A percentile compares a stretch with the other conserved stretches of the same genome.
phyloP scores from a whole-genome alignment of 257 asterid genomes.

The Scutellaria barbata region DNA sequence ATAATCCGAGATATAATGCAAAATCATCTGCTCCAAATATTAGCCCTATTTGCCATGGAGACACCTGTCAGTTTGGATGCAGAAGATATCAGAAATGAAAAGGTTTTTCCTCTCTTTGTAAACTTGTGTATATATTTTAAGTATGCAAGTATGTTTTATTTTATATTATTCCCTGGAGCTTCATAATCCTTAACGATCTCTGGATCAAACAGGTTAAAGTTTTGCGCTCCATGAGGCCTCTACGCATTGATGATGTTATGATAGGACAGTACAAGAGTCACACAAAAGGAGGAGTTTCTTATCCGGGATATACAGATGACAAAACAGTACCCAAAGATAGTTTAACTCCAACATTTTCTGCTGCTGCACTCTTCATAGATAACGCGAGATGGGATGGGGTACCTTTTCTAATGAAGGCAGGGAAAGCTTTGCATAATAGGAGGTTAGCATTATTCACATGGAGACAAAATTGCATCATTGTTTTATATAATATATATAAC shows the following conservation, averaged over 20 bases:
- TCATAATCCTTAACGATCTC: slow-evolving; percentile 14
- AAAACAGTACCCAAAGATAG: slow-evolving; percentile 91
- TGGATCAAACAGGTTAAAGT: slow-evolving; percentile 77
- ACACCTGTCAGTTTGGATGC: slow-evolving; percentile 98
- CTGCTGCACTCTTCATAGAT: slow-evolving; percentile 94
- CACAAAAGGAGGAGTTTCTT: slow-evolving; percentile 63
- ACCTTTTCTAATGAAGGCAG: slow-evolving; percentile 97
- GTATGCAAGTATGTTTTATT: too few relatives aligned
- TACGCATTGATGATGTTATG: slow-evolving; percentile 68
- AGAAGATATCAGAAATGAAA: slow-evolving; percentile 96
- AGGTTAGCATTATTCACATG: slow-evolving; percentile 47
- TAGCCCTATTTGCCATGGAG: slow-evolving; percentile 98
- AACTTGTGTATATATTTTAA: not conserved
- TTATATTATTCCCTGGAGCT: not conserved
- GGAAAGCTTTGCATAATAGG: slow-evolving; percentile 85
- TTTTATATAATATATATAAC: not conserved
- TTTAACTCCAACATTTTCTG: slow-evolving; percentile 95
- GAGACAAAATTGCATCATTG: not conserved
- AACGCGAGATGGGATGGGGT: slow-evolving; percentile 99
- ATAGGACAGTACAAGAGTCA: slow-evolving; percentile 91
- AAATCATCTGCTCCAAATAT: slow-evolving; percentile 94
- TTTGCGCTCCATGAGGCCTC: slow-evolving; percentile 86
- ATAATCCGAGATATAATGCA: slow-evolving; percentile 98
- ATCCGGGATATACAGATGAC: slow-evolving; percentile 89
- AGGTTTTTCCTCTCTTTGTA: slow-evolving; percentile 51